Percentiles rank a stretch among this genome's conserved stretches.
These are phyloP conservation scores for Backusella australiensis DNA, from an alignment of 192 early-diverging fungal species.

Conservation along the genomic window DNA sequence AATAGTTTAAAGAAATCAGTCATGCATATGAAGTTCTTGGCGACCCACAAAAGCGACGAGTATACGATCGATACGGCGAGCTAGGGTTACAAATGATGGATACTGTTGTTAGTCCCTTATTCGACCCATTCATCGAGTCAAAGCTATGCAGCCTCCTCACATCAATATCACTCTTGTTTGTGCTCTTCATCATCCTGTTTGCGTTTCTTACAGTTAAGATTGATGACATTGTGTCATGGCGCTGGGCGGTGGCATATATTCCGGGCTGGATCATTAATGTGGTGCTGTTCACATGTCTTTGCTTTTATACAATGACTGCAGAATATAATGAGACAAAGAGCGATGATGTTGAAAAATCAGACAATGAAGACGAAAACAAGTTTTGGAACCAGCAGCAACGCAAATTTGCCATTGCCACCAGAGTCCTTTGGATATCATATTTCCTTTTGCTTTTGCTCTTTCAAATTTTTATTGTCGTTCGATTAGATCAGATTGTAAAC, in stretches of 20 bases:
- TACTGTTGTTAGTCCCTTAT: slow-evolving; percentile 60
- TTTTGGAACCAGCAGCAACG: neutral
- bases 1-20: slow-evolving; percentile 79
- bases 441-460: slow-evolving; percentile 63
- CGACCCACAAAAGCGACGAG: slow-evolving; percentile 76
- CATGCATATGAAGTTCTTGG: slow-evolving; percentile 80
- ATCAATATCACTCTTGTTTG: slow-evolving; percentile 46
- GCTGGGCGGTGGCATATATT: slow-evolving; percentile 71
- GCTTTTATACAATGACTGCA: slow-evolving; percentile 21
- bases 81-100: slow-evolving; percentile 76
- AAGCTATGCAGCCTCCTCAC: slow-evolving; percentile 60
- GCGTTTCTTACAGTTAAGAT: slow-evolving; percentile 74
- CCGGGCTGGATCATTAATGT: slow-evolving; percentile 80
- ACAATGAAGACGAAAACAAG: slow-evolving; percentile 19
- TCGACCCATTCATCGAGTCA: slow-evolving; percentile 66
- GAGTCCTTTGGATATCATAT: slow-evolving; percentile 22
- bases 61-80: slow-evolving; percentile 91
- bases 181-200: slow-evolving; percentile 80
- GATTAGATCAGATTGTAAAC: slow-evolving; percentile 60
- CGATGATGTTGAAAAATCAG: slow-evolving; percentile 33
- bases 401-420: neutral
- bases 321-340: slow-evolving; percentile 47
- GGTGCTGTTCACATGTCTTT: slow-evolving; percentile 32
- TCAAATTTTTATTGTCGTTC: slow-evolving; percentile 74
- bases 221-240: slow-evolving; percentile 71